These are phyloP conservation scores for Diaporthe amygdali DNA, from an alignment of 2,329 filamentous ascomycete genomes.

Conservation along the genomic window DNA sequence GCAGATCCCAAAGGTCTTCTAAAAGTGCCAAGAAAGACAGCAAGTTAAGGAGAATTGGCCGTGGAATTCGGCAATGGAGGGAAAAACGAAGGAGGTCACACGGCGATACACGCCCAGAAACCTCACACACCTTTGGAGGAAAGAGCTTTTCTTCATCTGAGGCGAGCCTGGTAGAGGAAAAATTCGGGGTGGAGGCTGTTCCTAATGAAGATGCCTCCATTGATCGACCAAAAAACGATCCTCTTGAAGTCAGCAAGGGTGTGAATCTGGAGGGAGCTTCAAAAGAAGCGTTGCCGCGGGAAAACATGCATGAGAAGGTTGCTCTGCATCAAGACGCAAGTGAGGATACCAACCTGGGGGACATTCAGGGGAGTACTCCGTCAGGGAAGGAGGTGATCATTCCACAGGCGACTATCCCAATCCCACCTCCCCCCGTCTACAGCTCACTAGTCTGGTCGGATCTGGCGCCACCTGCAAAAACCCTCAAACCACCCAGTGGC, in stretches of 20 bases:
- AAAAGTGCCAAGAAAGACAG: background rate
- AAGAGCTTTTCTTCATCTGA: slow-evolving; percentile 3
- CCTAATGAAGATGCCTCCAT: background rate
- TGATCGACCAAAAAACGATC: background rate
- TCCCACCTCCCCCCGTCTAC: background rate
- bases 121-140: background rate
- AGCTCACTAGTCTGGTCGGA: background rate
- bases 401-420: background rate
- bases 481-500: background rate
- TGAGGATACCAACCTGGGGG: background rate
- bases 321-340: background rate
- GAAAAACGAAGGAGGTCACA: slow-evolving; percentile 2
- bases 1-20: background rate
- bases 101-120: background rate
- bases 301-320: background rate
- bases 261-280: background rate
- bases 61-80: slow-evolving; percentile 12
- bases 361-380: no score
- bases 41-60: slow-evolving; percentile 1
- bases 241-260: background rate
- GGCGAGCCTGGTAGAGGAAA: background rate
- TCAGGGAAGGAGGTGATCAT: background rate
- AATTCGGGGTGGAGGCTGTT: background rate
- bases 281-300: background rate
- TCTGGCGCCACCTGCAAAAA: background rate